Conservation (phyloP, 1,284 basidiomycete genomes). For the Papiliotrema terrestris region DNA sequence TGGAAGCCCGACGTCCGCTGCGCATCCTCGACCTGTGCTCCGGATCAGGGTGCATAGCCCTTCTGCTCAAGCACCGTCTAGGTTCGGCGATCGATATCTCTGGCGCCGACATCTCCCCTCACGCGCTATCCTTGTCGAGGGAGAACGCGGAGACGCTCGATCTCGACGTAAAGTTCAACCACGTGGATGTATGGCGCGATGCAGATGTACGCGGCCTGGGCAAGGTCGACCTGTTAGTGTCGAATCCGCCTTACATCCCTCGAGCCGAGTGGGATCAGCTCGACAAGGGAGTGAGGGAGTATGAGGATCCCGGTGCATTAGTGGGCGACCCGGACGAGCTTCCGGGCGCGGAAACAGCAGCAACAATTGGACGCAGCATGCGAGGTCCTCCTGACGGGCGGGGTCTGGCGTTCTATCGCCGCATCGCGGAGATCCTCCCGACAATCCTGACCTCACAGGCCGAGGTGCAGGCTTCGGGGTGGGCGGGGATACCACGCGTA, state of each 20-base stretch:
- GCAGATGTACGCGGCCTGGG: not conserved
- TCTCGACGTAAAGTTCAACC: constrained; percentile 12
- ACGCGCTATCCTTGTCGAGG: constrained; percentile 65
- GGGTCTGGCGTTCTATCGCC: constrained; percentile 73
- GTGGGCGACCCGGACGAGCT: constrained; percentile 60
- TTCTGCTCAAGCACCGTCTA: constrained; percentile 67
- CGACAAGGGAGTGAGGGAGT: constrained; percentile 64
- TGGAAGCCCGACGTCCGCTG: constrained; percentile 1
- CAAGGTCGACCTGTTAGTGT: constrained; percentile 69
- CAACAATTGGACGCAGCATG: not conserved
- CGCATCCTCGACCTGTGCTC: constrained; percentile 79
- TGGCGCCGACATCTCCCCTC: constrained; percentile 67
- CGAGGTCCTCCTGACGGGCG: constrained; percentile 32
- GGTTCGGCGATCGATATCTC: constrained; percentile 54
- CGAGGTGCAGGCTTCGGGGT: constrained; percentile 36
- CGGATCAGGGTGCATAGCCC: constrained; percentile 81
- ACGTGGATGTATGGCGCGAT: constrained; percentile 7
- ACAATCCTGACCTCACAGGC: constrained; percentile 51
- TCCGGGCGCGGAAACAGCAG: not conserved
- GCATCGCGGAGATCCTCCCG: constrained; percentile 62
- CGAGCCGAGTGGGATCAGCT: constrained; percentile 61
- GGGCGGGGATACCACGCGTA: constrained; percentile 45
- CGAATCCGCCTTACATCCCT: constrained; percentile 92
- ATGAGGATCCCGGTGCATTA: constrained; percentile 75
- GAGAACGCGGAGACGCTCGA: constrained; percentile 58